Conservation (phyloP, 1,139 yeast genomes). For the Lodderomyces theae region DNA sequence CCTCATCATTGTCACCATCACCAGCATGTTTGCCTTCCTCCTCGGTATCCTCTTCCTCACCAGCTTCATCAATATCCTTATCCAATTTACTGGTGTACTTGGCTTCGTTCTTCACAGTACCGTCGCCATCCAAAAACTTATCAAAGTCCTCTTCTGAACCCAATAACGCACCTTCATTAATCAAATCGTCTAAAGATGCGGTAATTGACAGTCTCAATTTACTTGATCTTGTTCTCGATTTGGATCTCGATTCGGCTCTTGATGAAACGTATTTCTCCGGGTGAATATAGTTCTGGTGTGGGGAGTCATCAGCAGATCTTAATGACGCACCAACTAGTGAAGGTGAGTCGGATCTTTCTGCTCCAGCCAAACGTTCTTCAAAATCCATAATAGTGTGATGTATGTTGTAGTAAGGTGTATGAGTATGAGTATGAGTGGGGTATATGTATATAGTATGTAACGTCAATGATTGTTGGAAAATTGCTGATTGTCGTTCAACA, state of each 20-base stretch:
- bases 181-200: slow-evolving; percentile 55
- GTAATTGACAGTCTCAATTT: slow-evolving; percentile 27
- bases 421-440: too few species aligned
- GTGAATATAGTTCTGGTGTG: slow-evolving; percentile 47
- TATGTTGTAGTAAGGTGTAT: neutral
- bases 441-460: too few species aligned
- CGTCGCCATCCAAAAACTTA: slow-evolving; percentile 49
- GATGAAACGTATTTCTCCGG: slow-evolving; percentile 38
- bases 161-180: slow-evolving; percentile 58
- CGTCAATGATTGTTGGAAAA: neutral
- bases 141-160: slow-evolving; percentile 58
- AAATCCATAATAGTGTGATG: slow-evolving; percentile 40
- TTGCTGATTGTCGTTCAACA: neutral
- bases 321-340: slow-evolving; percentile 56
- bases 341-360: slow-evolving; percentile 50
- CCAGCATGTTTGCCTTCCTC: too few species aligned
- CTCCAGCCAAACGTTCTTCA: slow-evolving; percentile 54
- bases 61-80: slow-evolving; percentile 12
- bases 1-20: neutral
- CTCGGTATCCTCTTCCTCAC: slow-evolving; percentile 5
- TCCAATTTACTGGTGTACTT: slow-evolving; percentile 20
- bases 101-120: slow-evolving; percentile 49
- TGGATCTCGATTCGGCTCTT: slow-evolving; percentile 12
- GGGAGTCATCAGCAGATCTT: slow-evolving; percentile 50
- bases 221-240: slow-evolving; percentile 5